These are phyloP conservation scores for Aspergillus sergii DNA, from an alignment of 2,329 filamentous ascomycete genomes.

Conservation along the genomic window DNA sequence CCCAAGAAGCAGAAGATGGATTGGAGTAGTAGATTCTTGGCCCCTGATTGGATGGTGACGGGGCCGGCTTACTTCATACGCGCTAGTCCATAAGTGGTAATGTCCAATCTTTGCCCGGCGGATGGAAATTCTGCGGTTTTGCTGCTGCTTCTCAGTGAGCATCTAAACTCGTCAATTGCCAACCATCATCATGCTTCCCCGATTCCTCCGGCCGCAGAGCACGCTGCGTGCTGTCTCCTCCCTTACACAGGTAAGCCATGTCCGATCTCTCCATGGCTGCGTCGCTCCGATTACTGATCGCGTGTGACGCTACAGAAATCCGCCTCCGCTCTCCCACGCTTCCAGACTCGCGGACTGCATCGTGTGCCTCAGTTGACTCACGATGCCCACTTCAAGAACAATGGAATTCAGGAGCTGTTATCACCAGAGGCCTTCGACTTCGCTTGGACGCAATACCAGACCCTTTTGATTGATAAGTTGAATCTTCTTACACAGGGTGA, in stretches of 20 bases:
- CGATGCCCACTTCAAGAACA: conserved; percentile 46
- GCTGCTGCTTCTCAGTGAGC: conserved; percentile 13
- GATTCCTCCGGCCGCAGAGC: conserved; percentile 47
- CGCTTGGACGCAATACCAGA: conserved; percentile 83
- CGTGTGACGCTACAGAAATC: conserved; percentile 30
- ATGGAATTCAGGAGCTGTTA: conserved; percentile 72
- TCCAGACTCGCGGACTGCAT: conserved; percentile 45
- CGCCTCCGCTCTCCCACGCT: conserved; percentile 38
- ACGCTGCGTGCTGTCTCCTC: conserved; percentile 45
- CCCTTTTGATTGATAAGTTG: conserved; percentile 71
- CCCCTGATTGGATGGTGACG: conserved; percentile 28
- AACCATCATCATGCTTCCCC: conserved; percentile 44
- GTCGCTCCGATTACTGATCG: conserved; percentile 2
- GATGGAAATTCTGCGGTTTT: conserved; percentile 41
- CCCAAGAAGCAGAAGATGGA: neutral
- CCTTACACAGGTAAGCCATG: conserved; percentile 36
- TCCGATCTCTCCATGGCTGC: conserved; percentile 11
- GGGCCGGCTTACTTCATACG: conserved; percentile 25
- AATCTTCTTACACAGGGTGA: conserved; percentile 74
- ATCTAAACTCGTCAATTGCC: conserved; percentile 22
- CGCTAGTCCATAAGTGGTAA: conserved; percentile 32
- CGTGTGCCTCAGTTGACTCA: conserved; percentile 53
- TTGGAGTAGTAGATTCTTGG: conserved; percentile 19
- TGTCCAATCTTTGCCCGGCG: conserved; percentile 13
- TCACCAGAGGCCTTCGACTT: conserved; percentile 69